Conservation (phyloP, 2,329 filamentous ascomycete genomes). For the Aphanocladium album region DNA sequence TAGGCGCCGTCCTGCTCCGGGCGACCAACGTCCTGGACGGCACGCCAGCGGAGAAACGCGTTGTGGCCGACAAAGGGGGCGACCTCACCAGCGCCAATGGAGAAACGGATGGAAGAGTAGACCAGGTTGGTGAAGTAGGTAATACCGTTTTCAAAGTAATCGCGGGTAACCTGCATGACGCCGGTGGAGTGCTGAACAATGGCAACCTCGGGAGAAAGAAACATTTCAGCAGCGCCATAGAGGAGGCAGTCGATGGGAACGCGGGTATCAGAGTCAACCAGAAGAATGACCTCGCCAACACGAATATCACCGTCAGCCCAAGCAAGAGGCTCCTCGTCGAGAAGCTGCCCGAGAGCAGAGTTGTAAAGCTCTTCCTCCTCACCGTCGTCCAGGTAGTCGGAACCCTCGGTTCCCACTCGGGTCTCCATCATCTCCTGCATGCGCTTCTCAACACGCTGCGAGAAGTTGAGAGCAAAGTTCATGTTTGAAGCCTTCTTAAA, state of each 20-base stretch:
- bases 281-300: conserved; percentile 58
- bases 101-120: conserved; percentile 67
- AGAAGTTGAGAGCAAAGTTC: conserved; percentile 63
- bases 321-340: conserved; percentile 40
- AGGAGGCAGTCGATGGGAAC: conserved; percentile 64
- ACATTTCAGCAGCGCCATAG: conserved; percentile 68
- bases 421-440: conserved; percentile 33
- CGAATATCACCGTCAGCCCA: conserved; percentile 59
- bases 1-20: conserved; percentile 49
- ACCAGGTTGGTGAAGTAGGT: conserved; percentile 77
- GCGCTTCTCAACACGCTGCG: conserved; percentile 57
- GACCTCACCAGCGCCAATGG: conserved; percentile 65
- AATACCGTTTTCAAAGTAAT: conserved; percentile 68
- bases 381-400: conserved; percentile 21
- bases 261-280: conserved; percentile 65
- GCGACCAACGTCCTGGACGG: conserved; percentile 31
- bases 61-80: conserved; percentile 76
- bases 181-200: conserved; percentile 69
- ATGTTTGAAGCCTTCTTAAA: conserved; percentile 75
- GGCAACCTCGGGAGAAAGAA: conserved; percentile 61
- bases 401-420: conserved; percentile 15
- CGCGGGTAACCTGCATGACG: conserved; percentile 70
- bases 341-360: conserved; percentile 41
- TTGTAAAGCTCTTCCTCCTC: conserved; percentile 45
- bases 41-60: conserved; percentile 64